Percentiles rank a stretch among this genome's conserved stretches.
Conservation (phyloP, 345 rosid genomes). For the Arabidopsis suecica region DNA sequence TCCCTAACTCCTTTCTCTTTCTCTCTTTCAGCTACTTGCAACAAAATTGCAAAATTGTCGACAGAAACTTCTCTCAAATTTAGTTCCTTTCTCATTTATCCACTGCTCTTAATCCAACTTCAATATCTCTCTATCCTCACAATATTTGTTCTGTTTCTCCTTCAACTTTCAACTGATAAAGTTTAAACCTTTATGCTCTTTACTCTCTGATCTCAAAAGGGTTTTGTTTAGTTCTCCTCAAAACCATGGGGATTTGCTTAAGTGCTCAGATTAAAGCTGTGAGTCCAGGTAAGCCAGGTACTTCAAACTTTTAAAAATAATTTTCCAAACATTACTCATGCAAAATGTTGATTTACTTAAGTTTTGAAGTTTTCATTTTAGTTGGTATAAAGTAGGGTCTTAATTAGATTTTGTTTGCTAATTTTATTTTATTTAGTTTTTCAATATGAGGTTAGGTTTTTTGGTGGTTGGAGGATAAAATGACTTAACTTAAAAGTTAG, state of each 20-base stretch:
- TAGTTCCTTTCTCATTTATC: conserved; percentile 23
- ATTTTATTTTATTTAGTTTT: background rate
- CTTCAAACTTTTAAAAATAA: background rate
- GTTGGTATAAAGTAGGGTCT: conserved; percentile 14
- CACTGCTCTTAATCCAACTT: background rate
- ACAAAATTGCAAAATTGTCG: conserved; percentile 24
- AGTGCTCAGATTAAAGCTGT: conserved; percentile 90
- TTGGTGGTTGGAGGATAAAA: conserved; percentile 35
- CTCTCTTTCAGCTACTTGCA: conserved; percentile 41
- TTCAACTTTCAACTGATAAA: conserved; percentile 29
- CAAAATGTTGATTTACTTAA: conserved; percentile 5
- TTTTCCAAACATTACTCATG: conserved; percentile 6
- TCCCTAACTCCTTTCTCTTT: conserved; percentile 30
- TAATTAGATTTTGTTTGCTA: background rate
- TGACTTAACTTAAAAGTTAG: conserved; percentile 43
- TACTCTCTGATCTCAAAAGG: conserved; percentile 40
- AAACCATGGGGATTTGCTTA: conserved; percentile 84
- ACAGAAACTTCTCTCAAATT: conserved; percentile 18
- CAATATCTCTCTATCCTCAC: conserved; percentile 14
- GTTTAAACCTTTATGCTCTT: conserved; percentile 4
- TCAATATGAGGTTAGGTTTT: conserved; percentile 42
- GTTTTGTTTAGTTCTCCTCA: conserved; percentile 30
- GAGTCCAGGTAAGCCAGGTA: conserved; percentile 77
- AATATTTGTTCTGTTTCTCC: conserved; percentile 47
- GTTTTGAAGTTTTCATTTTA: background rate